phyloP scores from a whole-genome alignment of 1,284 basidiomycete species.

The Cutaneotrichosporon arboriforme region DNA sequence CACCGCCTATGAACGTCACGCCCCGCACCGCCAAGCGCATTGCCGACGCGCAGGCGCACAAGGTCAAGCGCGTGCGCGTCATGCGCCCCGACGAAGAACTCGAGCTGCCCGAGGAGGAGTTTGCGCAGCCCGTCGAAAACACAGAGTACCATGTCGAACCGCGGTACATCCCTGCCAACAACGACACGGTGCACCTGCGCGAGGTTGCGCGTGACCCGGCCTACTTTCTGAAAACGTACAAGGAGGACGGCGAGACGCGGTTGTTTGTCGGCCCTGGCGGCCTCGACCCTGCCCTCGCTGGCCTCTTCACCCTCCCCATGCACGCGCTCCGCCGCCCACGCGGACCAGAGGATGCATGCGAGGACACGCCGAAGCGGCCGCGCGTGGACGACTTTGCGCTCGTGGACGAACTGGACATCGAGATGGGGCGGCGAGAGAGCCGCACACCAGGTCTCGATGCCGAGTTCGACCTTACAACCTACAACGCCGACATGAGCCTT shows the following conservation, averaged over 20 bases:
- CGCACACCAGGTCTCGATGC: slow-evolving; percentile 13
- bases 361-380: slow-evolving; percentile 6
- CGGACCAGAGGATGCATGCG: slow-evolving; percentile 27
- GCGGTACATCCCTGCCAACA: slow-evolving; percentile 73
- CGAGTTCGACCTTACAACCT: not conserved
- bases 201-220: slow-evolving; percentile 74
- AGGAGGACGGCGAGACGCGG: slow-evolving; percentile 60
- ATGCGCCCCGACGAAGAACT: slow-evolving; percentile 62
- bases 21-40: slow-evolving; percentile 53
- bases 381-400: not conserved
- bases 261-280: slow-evolving; percentile 71
- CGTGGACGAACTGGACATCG: slow-evolving; percentile 19
- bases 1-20: slow-evolving; percentile 48
- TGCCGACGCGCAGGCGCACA: slow-evolving; percentile 29
- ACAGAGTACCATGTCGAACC: slow-evolving; percentile 63
- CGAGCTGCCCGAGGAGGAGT: slow-evolving; percentile 69
- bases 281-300: slow-evolving; percentile 64
- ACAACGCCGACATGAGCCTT: slow-evolving; percentile 16
- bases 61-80: slow-evolving; percentile 55
- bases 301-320: slow-evolving; percentile 76
- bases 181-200: slow-evolving; percentile 70
- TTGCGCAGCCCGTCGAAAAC: slow-evolving; percentile 60
- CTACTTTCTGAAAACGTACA: slow-evolving; percentile 74
- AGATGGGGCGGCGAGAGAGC: slow-evolving; percentile 8
- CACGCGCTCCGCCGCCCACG: slow-evolving; percentile 50